These are phyloP conservation scores for Orychophragmus violaceus DNA, from an alignment of 345 rosid genomes.

Conservation along the genomic window DNA sequence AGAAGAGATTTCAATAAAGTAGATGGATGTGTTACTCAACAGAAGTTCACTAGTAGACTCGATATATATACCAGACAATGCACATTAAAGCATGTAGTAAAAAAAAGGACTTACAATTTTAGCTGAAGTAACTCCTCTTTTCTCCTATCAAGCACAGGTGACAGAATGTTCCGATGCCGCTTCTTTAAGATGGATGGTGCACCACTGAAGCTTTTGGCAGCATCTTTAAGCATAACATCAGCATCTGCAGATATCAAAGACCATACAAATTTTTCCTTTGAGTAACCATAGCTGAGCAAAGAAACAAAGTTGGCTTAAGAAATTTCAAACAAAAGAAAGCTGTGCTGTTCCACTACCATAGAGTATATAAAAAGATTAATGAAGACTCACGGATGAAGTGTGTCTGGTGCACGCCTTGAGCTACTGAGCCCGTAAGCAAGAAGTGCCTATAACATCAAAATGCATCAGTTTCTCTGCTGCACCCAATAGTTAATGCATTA, in stretches of 20 bases:
- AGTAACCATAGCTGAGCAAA: slow-evolving; percentile 81
- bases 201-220: slow-evolving; percentile 61
- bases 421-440: slow-evolving; percentile 96
- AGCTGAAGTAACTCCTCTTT: slow-evolving; percentile 47
- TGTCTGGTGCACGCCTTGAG: slow-evolving; percentile 99
- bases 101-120: slow-evolving; percentile 38
- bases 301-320: slow-evolving; percentile 18
- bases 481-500: slow-evolving; percentile 14
- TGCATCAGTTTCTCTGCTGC: slow-evolving; percentile 38
- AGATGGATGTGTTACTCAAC: background rate
- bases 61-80: background rate
- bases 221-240: slow-evolving; percentile 64
- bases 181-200: slow-evolving; percentile 90
- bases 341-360: background rate
- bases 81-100: background rate
- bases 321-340: slow-evolving; percentile 7
- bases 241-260: slow-evolving; percentile 99
- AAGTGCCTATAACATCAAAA: slow-evolving; percentile 63
- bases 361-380: background rate
- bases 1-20: background rate
- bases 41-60: background rate
- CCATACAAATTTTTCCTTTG: slow-evolving; percentile 98
- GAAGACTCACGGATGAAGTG: slow-evolving; percentile 85
- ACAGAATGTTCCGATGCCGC: slow-evolving; percentile 69
- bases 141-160: slow-evolving; percentile 76